Evolutionary conservation across 192 early-diverging fungal genomes (phyloP).

Genomic region (Backusella westeae): DNA sequence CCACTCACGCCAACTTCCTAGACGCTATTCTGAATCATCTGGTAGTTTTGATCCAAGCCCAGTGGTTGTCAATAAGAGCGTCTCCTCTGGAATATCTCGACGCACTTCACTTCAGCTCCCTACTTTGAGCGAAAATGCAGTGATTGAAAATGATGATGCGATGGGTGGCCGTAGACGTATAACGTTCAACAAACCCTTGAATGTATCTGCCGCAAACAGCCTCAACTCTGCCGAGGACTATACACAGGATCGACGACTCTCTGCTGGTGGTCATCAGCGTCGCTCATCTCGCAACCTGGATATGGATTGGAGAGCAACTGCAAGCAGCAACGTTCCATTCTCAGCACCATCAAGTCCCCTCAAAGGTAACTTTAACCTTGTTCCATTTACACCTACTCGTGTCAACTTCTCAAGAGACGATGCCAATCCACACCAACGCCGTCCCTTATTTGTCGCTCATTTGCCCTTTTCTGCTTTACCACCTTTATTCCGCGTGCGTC

Average conservation of each 20-base stretch:
- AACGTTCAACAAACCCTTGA: neutral
- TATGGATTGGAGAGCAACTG: constrained; percentile 32
- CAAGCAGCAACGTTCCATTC: neutral
- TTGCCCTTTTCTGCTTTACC: constrained; percentile 54
- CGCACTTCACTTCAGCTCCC: constrained; percentile 21
- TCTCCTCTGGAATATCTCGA: neutral
- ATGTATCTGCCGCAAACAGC: neutral
- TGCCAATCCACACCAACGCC: constrained; percentile 47
- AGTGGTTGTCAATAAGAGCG: neutral
- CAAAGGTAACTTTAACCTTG: constrained; percentile 27
- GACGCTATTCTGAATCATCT: constrained; percentile 23
- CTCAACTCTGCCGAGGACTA: constrained; percentile 13
- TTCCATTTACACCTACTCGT: constrained; percentile 41
- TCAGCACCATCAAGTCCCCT: constrained; percentile 13
- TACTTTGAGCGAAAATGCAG: constrained; percentile 9
- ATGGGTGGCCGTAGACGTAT: constrained; percentile 1
- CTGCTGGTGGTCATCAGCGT: constrained; percentile 17
- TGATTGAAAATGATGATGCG: constrained; percentile 10
- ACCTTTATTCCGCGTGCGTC: constrained; percentile 43
- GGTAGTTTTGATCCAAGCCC: neutral
- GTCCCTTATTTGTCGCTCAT: constrained; percentile 53
- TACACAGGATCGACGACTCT: neutral
- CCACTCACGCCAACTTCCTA: neutral
- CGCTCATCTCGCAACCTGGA: constrained; percentile 43
- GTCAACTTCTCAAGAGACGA: constrained; percentile 43